Conservation (phyloP, 768 basidiomycete species). For the Phlegmacium glaucopus region DNA sequence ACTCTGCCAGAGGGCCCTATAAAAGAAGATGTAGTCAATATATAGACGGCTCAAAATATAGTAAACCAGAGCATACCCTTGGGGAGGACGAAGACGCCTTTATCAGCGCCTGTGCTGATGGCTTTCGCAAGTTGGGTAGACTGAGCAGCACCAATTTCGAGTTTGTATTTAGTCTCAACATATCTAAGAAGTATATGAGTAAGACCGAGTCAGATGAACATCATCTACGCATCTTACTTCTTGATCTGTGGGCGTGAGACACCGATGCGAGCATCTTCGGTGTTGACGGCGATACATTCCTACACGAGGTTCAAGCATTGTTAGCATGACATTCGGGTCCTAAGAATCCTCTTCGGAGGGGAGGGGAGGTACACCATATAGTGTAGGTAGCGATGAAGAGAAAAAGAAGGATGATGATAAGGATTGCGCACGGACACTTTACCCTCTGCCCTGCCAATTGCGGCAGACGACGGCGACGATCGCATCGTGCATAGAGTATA, state of each 20-base stretch:
- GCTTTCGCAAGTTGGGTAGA: conserved; percentile 76
- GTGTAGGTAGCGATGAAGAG: neutral
- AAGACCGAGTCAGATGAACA: conserved; percentile 4
- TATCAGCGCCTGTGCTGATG: conserved; percentile 78
- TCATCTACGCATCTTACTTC: conserved; percentile 52
- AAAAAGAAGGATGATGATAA: neutral
- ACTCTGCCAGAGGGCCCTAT: conserved; percentile 69
- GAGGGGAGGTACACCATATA: neutral
- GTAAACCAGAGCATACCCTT: conserved; percentile 55
- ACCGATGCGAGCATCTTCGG: conserved; percentile 75
- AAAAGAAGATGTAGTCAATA: conserved; percentile 11
- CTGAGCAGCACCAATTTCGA: conserved; percentile 79
- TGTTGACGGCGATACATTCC: conserved; percentile 78
- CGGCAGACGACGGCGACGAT: conserved; percentile 10
- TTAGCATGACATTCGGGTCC: conserved; percentile 7
- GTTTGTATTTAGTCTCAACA: conserved; percentile 79
- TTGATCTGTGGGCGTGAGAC: conserved; percentile 93
- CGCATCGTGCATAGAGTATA: conserved; percentile 3
- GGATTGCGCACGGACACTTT: conserved; percentile 13
- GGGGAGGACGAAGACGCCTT: conserved; percentile 79
- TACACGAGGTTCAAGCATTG: conserved; percentile 28
- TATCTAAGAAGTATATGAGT: conserved; percentile 46
- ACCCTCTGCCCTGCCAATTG: conserved; percentile 23
- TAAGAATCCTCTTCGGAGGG: neutral
- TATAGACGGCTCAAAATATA: conserved; percentile 1